Evolutionary conservation across 2,329 filamentous ascomycete species (phyloP).

Genomic region (Monosporascus sp.): DNA sequence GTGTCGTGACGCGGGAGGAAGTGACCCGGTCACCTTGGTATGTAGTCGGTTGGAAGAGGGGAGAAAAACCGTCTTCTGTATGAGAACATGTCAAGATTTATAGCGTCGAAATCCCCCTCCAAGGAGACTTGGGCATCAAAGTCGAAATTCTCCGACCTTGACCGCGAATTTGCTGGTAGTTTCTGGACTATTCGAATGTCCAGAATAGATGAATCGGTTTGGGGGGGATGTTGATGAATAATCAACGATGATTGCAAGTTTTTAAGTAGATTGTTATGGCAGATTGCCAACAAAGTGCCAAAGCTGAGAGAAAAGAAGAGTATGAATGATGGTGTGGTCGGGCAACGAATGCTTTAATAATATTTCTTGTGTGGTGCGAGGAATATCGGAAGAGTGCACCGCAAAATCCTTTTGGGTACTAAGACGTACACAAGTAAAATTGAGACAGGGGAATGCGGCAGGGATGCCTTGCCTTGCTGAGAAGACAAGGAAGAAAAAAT

Average conservation of each 20-base stretch:
- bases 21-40: slow-evolving; percentile 56
- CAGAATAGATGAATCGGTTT: slow-evolving; percentile 22
- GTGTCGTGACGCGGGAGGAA: slow-evolving; percentile 42
- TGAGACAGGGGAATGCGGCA: slow-evolving; percentile 5
- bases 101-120: slow-evolving; percentile 33
- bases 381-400: slow-evolving; percentile 1
- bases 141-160: slow-evolving; percentile 29
- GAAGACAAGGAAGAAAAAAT: not conserved
- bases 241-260: slow-evolving; percentile 4
- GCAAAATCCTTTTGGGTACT: not conserved
- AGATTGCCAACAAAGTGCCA: slow-evolving; percentile 16
- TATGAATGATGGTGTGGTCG: slow-evolving; percentile 13
- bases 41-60: slow-evolving; percentile 55
- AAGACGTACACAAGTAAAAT: not conserved
- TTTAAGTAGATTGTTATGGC: slow-evolving; percentile 23
- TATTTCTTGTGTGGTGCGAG: slow-evolving; percentile 8
- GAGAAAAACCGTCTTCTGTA: slow-evolving; percentile 48
- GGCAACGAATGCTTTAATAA: slow-evolving; percentile 22
- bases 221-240: slow-evolving; percentile 1
- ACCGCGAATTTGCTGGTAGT: slow-evolving; percentile 28
- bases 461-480: not conserved
- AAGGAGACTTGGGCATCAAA: slow-evolving; percentile 33
- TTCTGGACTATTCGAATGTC: slow-evolving; percentile 33
- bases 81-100: slow-evolving; percentile 49
- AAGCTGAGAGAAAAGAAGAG: slow-evolving; percentile 19